Evolutionary conservation across 2,329 filamentous ascomycete species (phyloP).

Genomic region (Neonectria faginata): DNA sequence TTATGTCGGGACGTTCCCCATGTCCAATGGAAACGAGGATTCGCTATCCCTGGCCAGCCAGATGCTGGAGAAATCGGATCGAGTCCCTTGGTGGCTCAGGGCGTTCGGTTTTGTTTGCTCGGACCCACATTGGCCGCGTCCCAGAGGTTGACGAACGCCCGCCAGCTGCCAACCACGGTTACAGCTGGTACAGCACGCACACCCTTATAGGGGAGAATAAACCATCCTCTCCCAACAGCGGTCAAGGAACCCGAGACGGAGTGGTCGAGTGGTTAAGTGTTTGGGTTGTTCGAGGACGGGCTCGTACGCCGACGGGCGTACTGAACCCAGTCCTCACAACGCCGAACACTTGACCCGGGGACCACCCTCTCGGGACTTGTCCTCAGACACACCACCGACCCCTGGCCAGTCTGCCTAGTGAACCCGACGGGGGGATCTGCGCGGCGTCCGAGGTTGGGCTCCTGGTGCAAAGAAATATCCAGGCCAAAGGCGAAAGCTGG

Average conservation of each 20-base stretch:
- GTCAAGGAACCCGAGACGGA: constrained; percentile 20
- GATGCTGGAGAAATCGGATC: too few relatives aligned
- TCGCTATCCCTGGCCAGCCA: neutral
- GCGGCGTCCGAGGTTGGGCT: constrained; percentile 36
- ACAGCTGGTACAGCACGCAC: neutral
- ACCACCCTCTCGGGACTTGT: neutral
- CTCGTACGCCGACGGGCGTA: neutral
- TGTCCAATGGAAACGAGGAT: neutral
- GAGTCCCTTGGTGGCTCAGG: neutral
- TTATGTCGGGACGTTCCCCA: neutral
- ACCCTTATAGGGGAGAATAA: constrained; percentile 25
- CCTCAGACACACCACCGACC: constrained; percentile 42
- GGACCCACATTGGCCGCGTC: neutral
- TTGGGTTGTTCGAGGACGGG: neutral
- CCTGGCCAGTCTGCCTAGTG: constrained; percentile 29
- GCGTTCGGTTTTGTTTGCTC: neutral
- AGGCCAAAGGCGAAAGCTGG: constrained; percentile 41
- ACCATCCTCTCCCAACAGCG: constrained; percentile 19
- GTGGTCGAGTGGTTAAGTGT: constrained; percentile 14
- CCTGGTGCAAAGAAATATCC: constrained; percentile 45
- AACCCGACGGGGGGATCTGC: constrained; percentile 1
- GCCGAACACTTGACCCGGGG: constrained; percentile 2
- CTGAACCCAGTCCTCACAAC: neutral
- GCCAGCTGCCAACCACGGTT: constrained; percentile 24
- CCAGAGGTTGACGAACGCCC: constrained; percentile 17